Evolutionary conservation across 2,329 filamentous ascomycete genomes (phyloP), one percentile per base, ranked within the genome.

Genomic region (Fusarium torulosum): DNA sequence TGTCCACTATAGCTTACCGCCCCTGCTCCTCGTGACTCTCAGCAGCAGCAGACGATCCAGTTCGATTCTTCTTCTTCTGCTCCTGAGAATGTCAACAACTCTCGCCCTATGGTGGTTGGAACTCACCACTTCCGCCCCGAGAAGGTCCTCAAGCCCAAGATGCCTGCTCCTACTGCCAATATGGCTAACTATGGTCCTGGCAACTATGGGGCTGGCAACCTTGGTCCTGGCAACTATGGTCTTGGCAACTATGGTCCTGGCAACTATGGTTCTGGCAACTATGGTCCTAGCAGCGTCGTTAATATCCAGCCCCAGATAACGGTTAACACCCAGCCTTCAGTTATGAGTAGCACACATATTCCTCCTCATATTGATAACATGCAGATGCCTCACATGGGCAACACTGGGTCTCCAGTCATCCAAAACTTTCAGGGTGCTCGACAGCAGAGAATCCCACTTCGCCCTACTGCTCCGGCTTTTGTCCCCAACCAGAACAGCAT

Each of bases 21-120:
- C 15, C 33, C 19, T 38, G 3, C 21, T 19, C 1, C n/a, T 37
- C 13, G n/a, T 4, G 37, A 38, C n/a, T 13, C 13, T 15, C 46
- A 40, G 25, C 21, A 14, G 7, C 35, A 17, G 31, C 55, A 59
- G 31, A 38, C 7, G 23, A 31, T 9, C 17, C 25, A 29, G n/a
- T 29, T 25, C n/a, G 33, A 35, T 54, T 20, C 25, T 25, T 25
- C 25, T 25, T 25, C 25, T 9, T 8, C 25, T 25, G 25, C 19
- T 25, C n/a, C 20, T 23, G 14, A 61, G 13, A 37, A 42, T 41
- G 8, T 23, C n/a, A 62, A 46, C 29, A 7, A 6, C 20, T 27
- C n/a, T 25, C 27, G 20, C 13, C 19, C 57, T 25, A 38, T 43
- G 19, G 56, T 54, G 11, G 49, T 27, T 42, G 47, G 43, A n/a